A percentile compares a stretch with the other conserved stretches of the same genome.
phyloP scores from a whole-genome alignment of 2,329 filamentous ascomycete genomes.

The Capronia coronata region DNA sequence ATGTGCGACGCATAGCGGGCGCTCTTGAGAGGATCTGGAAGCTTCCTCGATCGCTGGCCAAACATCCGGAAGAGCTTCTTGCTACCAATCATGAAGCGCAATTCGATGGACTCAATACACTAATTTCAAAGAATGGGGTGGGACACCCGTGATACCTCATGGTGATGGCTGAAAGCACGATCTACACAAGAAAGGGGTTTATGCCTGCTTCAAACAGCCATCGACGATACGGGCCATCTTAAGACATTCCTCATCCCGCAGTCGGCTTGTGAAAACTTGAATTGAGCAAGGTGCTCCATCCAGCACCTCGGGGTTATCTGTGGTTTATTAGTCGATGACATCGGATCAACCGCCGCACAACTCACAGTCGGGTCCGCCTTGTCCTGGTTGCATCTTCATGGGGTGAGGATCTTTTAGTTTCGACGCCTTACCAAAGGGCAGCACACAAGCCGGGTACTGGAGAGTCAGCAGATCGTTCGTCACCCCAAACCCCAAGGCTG shows the following conservation, averaged over 20 bases:
- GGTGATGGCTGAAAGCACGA: constrained; percentile 1
- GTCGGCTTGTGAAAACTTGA: constrained; percentile 30
- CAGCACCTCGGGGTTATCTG: constrained; percentile 28
- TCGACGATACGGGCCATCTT: constrained; percentile 30
- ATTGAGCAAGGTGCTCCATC: constrained; percentile 31
- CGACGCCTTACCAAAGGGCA: constrained; percentile 20
- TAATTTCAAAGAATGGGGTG: constrained; percentile 14
- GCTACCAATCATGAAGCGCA: not conserved
- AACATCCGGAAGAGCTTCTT: not conserved
- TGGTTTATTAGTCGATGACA: constrained; percentile 1
- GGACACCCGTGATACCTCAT: constrained; percentile 4
- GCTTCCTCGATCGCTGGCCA: constrained; percentile 9
- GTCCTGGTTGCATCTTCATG: constrained; percentile 10
- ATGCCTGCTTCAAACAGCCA: constrained; percentile 22
- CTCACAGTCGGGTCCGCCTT: constrained; percentile 27
- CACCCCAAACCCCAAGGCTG: too few species aligned
- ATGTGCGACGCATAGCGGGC: constrained; percentile 14
- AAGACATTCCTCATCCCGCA: constrained; percentile 32
- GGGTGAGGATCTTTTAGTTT: constrained; percentile 17
- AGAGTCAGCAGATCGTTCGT: constrained; percentile 1
- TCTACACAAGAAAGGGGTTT: not conserved
- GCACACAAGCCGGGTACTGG: constrained; percentile 23
- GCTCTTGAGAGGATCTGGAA: constrained; percentile 19
- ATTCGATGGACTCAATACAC: constrained; percentile 20
- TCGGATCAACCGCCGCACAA: not conserved